Conservation (phyloP, 2,329 filamentous ascomycete species). For the Cordyceps farinosa region DNA sequence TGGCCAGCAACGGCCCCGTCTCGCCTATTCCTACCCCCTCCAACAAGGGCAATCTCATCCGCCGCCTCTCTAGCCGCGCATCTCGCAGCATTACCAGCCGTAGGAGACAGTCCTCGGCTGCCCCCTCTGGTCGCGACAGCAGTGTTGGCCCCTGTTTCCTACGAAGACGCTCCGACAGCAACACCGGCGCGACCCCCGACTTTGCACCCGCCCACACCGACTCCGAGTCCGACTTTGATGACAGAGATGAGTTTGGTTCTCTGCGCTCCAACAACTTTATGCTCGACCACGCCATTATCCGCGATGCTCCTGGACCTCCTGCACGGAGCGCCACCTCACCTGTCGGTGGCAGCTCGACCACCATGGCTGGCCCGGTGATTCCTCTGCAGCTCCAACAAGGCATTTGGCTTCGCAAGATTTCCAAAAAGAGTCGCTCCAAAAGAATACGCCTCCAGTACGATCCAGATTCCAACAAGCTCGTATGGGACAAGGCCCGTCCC, state of each 20-base stretch:
- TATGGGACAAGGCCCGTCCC: conserved; percentile 76
- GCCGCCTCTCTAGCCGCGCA: conserved; percentile 79
- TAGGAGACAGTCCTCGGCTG: conserved; percentile 73
- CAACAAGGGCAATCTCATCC: conserved; percentile 62
- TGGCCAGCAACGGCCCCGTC: conserved; percentile 23
- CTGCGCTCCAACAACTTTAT: conserved; percentile 37
- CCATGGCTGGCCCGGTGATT: conserved; percentile 65
- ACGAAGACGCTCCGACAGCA: conserved; percentile 85
- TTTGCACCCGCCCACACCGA: conserved; percentile 41
- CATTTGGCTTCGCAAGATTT: conserved; percentile 75
- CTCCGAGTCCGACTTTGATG: conserved; percentile 57
- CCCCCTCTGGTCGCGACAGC: conserved; percentile 74
- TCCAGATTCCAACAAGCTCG: conserved; percentile 78
- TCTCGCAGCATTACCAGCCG: conserved; percentile 61
- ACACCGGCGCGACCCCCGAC: conserved; percentile 61
- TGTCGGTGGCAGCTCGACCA: conserved; percentile 40
- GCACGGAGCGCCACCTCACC: conserved; percentile 39
- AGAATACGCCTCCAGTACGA: conserved; percentile 71
- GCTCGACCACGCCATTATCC: conserved; percentile 38
- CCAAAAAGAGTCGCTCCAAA: conserved; percentile 74
- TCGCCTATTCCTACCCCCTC: conserved; percentile 22
- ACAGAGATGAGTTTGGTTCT: conserved; percentile 41
- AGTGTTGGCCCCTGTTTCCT: conserved; percentile 88
- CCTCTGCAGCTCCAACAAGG: conserved; percentile 75
- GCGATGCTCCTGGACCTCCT: conserved; percentile 48